A percentile compares a stretch with the other conserved stretches of the same genome.
Evolutionary conservation across 2,329 filamentous ascomycete species (phyloP).

Genomic region (Fusarium nanum): DNA sequence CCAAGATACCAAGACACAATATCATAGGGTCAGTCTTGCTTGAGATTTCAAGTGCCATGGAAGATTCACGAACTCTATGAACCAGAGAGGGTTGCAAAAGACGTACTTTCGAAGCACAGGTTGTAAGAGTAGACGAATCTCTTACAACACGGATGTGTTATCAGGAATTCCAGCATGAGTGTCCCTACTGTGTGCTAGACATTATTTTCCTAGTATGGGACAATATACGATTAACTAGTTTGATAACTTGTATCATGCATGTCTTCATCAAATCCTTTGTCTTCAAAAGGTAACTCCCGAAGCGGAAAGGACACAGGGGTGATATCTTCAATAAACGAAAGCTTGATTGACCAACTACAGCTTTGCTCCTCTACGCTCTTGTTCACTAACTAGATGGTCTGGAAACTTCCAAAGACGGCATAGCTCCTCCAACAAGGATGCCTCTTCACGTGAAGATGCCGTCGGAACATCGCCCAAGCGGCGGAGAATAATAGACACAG

Average conservation of each 20-base stretch:
- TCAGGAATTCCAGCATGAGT: background rate
- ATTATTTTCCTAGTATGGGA: background rate
- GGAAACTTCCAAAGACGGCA: background rate
- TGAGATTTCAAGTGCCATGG: background rate
- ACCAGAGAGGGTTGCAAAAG: background rate
- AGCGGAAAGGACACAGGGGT: background rate
- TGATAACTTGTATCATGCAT: background rate
- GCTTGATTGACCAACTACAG: background rate
- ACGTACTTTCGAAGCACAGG: background rate
- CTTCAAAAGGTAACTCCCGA: background rate
- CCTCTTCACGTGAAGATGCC: background rate
- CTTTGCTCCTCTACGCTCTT: conserved; percentile 1
- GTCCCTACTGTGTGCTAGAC: background rate
- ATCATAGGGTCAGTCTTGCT: background rate
- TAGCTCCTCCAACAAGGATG: background rate
- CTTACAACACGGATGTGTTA: background rate
- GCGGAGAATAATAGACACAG: background rate
- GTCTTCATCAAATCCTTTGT: background rate
- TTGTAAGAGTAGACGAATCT: background rate
- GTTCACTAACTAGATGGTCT: background rate
- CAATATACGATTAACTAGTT: background rate
- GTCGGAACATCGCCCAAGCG: background rate
- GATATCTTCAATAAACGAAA: background rate
- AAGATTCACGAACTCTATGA: background rate
- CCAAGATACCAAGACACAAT: background rate